Conservation (phyloP, 2,329 filamentous ascomycete genomes). For the Diaporthe sp. region DNA sequence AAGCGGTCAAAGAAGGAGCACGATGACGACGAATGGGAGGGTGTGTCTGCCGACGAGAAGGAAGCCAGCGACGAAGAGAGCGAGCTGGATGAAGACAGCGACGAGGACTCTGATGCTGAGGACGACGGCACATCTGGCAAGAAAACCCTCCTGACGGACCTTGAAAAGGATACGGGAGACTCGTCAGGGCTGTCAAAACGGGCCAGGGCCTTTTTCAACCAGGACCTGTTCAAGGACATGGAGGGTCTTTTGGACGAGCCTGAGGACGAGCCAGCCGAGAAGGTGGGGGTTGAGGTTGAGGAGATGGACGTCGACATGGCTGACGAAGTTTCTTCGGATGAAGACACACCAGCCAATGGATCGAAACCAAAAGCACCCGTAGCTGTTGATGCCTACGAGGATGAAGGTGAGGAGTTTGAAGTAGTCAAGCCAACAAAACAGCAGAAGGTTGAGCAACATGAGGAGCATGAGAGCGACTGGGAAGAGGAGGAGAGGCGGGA, state of each 20-base stretch:
- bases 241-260: slow-evolving; percentile 72
- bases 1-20: slow-evolving; percentile 88
- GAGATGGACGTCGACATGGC: slow-evolving; percentile 45
- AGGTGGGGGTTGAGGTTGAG: slow-evolving; percentile 50
- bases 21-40: slow-evolving; percentile 91
- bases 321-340: slow-evolving; percentile 47
- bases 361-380: slow-evolving; percentile 50
- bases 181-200: slow-evolving; percentile 79
- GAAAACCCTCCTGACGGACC: slow-evolving; percentile 68
- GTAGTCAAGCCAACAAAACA: slow-evolving; percentile 62
- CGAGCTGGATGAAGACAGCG: slow-evolving; percentile 70
- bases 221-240: slow-evolving; percentile 92
- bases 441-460: slow-evolving; percentile 52
- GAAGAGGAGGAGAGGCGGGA: slow-evolving; percentile 70
- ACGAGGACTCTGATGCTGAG: slow-evolving; percentile 71
- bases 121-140: slow-evolving; percentile 53
- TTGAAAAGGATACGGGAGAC: slow-evolving; percentile 63
- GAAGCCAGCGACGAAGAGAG: slow-evolving; percentile 66
- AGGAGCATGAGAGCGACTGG: slow-evolving; percentile 62
- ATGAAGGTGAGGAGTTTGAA: slow-evolving; percentile 65
- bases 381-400: slow-evolving; percentile 48
- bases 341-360: slow-evolving; percentile 45
- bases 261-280: slow-evolving; percentile 49
- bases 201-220: slow-evolving; percentile 90
- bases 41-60: slow-evolving; percentile 78